A percentile compares a stretch with the other conserved stretches of the same genome.
Conservation (phyloP, 345 rosid species). For the Pistacia atlantica region DNA sequence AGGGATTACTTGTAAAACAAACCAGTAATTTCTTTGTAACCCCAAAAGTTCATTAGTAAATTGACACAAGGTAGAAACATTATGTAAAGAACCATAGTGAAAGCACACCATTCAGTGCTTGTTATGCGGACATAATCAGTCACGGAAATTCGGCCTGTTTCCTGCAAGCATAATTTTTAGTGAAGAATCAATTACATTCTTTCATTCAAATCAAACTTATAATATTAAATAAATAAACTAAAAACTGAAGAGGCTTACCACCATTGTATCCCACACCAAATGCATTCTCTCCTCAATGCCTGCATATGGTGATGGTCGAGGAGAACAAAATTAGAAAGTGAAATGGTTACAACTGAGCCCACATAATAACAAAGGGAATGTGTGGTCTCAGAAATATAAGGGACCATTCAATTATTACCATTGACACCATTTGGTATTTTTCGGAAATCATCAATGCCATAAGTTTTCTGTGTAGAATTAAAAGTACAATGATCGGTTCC, state of each 20-base stretch:
- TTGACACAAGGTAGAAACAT: neutral
- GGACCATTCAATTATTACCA: conserved; percentile 50
- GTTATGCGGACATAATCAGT: conserved; percentile 75
- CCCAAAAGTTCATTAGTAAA: neutral
- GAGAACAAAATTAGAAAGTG: conserved; percentile 11
- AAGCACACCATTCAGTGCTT: conserved; percentile 77
- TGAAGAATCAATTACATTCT: neutral
- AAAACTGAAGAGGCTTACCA: conserved; percentile 56
- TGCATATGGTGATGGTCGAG: conserved; percentile 28
- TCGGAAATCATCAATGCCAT: conserved; percentile 88
- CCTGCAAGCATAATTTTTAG: conserved; percentile 42
- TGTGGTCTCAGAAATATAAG: conserved; percentile 17
- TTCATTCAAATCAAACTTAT: neutral
- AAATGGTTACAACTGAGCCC: conserved; percentile 7
- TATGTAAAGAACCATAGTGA: neutral
- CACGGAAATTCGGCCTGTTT: conserved; percentile 71
- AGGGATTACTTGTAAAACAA: neutral
- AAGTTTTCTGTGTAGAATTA: conserved; percentile 82
- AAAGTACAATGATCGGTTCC: conserved; percentile 96
- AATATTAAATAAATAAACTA: conserved; percentile 5
- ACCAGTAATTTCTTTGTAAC: neutral
- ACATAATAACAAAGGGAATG: neutral
- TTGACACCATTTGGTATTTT: conserved; percentile 95
- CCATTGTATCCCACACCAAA: conserved; percentile 92
- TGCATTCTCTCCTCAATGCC: conserved; percentile 99